A percentile compares a stretch with the other conserved stretches of the same genome.
phyloP scores from a whole-genome alignment of 148 eudicot species.

The Persicaria maculosa region DNA sequence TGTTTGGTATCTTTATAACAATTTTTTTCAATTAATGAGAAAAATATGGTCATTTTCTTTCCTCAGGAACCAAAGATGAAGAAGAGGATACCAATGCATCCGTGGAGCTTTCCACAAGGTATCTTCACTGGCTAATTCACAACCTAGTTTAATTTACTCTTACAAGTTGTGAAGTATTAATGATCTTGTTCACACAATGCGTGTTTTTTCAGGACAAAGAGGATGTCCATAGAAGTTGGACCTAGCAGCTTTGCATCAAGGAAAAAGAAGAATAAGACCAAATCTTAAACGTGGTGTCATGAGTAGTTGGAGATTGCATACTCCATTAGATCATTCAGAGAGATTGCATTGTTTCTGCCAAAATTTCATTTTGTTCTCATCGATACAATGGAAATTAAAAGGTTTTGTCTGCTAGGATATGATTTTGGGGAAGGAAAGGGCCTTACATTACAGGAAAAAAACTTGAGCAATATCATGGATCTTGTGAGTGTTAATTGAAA shows the following conservation, averaged over 20 bases:
- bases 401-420: no score
- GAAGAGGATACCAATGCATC: conserved; percentile 43
- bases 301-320: not conserved
- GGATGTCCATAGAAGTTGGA: conserved; percentile 75
- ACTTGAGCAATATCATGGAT: no score
- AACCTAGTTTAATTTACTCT: not conserved
- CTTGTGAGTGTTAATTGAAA: no score
- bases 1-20: not conserved
- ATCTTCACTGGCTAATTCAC: not conserved
- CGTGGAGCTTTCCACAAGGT: conserved; percentile 56
- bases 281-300: conserved; percentile 4
- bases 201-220: conserved; percentile 54
- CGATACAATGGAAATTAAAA: no score
- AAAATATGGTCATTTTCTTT: no score
- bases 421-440: no score
- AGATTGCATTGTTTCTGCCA: no score
- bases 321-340: no score
- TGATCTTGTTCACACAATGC: not conserved
- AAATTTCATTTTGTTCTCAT: no score
- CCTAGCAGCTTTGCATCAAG: conserved; percentile 63
- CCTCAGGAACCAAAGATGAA: conserved; percentile 30
- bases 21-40: not conserved
- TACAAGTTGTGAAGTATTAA: not conserved
- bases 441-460: no score
- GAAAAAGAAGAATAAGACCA: conserved; percentile 74